Base-by-base conservation (phyloP, 805 yeast genomes). In the Lachancea meyersii region DNA sequence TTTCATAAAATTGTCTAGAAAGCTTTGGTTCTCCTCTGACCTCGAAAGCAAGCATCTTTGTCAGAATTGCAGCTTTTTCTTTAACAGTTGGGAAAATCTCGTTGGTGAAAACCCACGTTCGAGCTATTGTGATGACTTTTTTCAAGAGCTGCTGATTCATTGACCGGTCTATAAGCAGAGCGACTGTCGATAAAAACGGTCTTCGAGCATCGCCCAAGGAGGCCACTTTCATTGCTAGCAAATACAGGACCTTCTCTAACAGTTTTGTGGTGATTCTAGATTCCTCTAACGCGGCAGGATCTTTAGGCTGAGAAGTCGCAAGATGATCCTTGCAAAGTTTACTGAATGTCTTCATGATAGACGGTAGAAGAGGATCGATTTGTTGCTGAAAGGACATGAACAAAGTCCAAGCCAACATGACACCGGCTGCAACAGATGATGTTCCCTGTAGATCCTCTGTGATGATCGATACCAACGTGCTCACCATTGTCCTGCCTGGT, bases 11-110 rank as follows among this genome's bases (percentile, higher is more conserved):
- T 45, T 82, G 80, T 49, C 79, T 80, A 0, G 94, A 80, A 17
- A 79, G 62, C 1, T 85, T 77, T 6, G 86, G 76, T 56, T 91
- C 96, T 3, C 95, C 95, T 49, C 95, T 73, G 34, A 81, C 72
- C 56, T 91, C 97, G 59, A 87, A 89, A 1, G 86, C 84, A 75
- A 91, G 77, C 96, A 94, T 88, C 64, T 93, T 93, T 11, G 89
- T 76, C 44, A 93, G 69, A 31, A 93, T 82, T 0, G 95, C 97
- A 1, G 97, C 96, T 60, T 93, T 93, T 57, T 93, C 99, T 59
- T 93, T 94, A 2, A 84, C 79, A 0, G 97, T 86, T 3, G 99
- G 99, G 69, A 88, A 88, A 18, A 86, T 71, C 50, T 86, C 96
- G 44, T 81, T 77, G 2, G 86, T 77, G 57, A 94, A 88, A 0